Evolutionary conservation across 768 basidiomycete genomes (phyloP), one percentile per base, ranked within the genome.

Genomic region (Xanthoconium purpureum): DNA sequence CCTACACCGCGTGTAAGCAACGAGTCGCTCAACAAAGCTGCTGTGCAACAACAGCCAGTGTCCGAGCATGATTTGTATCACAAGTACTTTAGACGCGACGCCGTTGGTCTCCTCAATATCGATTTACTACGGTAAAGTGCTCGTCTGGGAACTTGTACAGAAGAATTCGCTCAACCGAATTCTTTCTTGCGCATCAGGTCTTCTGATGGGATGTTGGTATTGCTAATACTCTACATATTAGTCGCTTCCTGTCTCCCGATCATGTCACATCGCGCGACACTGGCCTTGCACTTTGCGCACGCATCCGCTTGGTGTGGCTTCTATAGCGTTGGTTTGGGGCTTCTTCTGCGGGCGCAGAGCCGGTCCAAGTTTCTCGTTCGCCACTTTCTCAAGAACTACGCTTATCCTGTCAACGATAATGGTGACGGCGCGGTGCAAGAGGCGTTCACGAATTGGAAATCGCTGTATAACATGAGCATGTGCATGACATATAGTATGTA

Each of bases 401-500:
- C 93, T 64, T 98, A 98, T 71, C 81, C 85, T 13, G 76, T 78
- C 45, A 78, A 84, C 55, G 85, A 89, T 53, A 82, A 80, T 15
- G 84, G 82, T 6, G 79, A 84, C 55, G 84, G 85, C 45, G 95
- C 96, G 0, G 83, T 94, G n/a, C 79, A 85, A 38, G 97, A 99
- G 68, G 93, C 96, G 0, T 99, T 98, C 64, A 79, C 82, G 29
- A 98, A 97, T 71, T 99, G 95, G 94, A 98, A 98, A 73, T 79
- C 79, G 6, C 79, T 92, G 29, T 98, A 95, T 70, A 98, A 98
- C 71, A 71, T 94, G 71, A 94, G 89, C 71, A 78, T 95, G 79
- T 88, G 86, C 71, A 97, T 98, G 94, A 95, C 89, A 5, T 98
- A 95, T 70, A 86, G 94, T 95, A 56, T 18, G 79, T 73, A 1